Evolutionary conservation across 495 filamentous ascomycete genomes (phyloP), one percentile per base, ranked within the genome.

Genomic region (Aspergillus panamensis): DNA sequence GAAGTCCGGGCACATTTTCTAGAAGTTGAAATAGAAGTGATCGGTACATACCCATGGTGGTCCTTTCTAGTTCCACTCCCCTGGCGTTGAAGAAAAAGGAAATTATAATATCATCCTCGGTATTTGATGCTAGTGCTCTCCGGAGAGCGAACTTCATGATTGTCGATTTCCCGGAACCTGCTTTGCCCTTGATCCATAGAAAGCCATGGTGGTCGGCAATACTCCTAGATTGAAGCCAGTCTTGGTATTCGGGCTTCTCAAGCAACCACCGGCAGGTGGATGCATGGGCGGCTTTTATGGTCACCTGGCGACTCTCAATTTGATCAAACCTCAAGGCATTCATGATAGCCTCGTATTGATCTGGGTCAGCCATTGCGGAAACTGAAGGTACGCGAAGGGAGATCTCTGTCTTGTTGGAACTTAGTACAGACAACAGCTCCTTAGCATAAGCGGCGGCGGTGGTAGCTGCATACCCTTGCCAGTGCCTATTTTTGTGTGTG

Each of bases 131-230:
- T 7, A 30, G 21, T 3, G 48, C 48, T 14, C 31, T 29, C 12
- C 17, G 48, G 31, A 50, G 72, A 0, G 66, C 62, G 52, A 73
- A 73, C 39, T 81, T 82, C 73, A 82, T 81, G 6, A 79, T 55
- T 4, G 73, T 77, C 10, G 81, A 84, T 60, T 84, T 84, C 5
- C 82, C 81, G 19, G 72, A 64, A 9, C 79, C 81, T 1, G 81
- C 76, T 32, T 84, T 82, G 3, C 81, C 81, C 58, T 73, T 80
- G 48, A 85, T 77, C 82, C 81, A 85, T 14, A 85, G 49, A 48
- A 85, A 71, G 8, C 81, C 79, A 47, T 74, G 63, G 58, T 80
- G 79, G 12, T 77, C 43, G 7, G 21, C 1, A 7, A 73, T 29
- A 32, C 71, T 68, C 10, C 17, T 43, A 6, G 44, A 9, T 50